A percentile compares a stretch with the other conserved stretches of the same genome.
These are phyloP conservation scores for Brachypodium distachyon DNA, from an alignment of 202 grass and related monocot genomes.

Conservation along the genomic window DNA sequence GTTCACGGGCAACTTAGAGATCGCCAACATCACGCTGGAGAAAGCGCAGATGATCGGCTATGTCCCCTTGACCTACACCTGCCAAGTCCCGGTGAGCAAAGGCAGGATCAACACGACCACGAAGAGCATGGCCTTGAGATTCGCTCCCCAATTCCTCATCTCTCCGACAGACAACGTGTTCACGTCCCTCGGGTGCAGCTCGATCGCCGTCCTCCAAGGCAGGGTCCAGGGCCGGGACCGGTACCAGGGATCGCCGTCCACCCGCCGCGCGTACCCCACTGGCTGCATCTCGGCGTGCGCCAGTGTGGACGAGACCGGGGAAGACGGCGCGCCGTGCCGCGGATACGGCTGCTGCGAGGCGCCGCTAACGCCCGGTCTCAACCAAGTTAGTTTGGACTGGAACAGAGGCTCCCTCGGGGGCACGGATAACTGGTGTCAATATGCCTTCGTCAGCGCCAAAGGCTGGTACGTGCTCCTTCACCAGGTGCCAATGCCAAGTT, in stretches of 20 bases:
- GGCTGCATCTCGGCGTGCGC: background rate
- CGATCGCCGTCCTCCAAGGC: too few species aligned
- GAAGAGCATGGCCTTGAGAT: background rate
- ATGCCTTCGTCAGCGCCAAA: background rate
- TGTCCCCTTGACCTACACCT: background rate
- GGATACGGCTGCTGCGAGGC: conserved; percentile 1
- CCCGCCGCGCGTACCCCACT: background rate
- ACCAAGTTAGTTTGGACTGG: accelerated
- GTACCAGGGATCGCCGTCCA: too few species aligned
- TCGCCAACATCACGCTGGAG: background rate
- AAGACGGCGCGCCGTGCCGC: background rate
- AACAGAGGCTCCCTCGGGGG: too few species aligned
- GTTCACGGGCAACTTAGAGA: background rate
- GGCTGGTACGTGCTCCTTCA: conserved; percentile 3
- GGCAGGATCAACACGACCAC: too few species aligned
- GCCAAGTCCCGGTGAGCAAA: too few species aligned
- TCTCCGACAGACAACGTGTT: background rate
- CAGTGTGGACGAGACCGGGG: background rate
- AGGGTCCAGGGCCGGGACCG: background rate
- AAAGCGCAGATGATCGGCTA: background rate
- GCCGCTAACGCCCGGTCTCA: background rate
- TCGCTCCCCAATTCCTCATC: background rate
- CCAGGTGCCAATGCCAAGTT: too few species aligned
- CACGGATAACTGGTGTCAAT: background rate
- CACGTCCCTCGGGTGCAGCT: background rate